A percentile compares a stretch with the other conserved stretches of the same genome.
phyloP scores from a whole-genome alignment of 2,329 filamentous ascomycete species.

The Thyridium curvatum region DNA sequence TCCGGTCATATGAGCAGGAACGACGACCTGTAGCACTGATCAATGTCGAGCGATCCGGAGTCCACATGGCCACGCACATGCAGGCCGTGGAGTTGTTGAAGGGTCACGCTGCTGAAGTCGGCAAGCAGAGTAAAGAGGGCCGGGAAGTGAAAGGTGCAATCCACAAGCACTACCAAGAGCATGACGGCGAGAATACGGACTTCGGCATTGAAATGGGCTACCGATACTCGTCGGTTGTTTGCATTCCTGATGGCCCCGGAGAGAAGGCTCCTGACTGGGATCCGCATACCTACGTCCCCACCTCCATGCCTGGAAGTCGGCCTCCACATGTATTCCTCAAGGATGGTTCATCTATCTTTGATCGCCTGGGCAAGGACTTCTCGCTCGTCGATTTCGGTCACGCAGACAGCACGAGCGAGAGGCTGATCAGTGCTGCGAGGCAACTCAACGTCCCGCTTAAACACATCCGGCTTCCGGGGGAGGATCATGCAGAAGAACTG shows the following conservation, averaged over 20 bases:
- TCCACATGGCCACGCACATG: slow-evolving; percentile 5
- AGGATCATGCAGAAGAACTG: slow-evolving; percentile 3
- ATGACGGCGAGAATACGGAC: slow-evolving; percentile 19
- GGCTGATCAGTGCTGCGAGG: neutral
- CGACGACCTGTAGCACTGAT: slow-evolving; percentile 5
- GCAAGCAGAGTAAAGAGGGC: slow-evolving; percentile 2
- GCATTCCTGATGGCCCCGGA: neutral
- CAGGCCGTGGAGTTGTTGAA: slow-evolving; percentile 7
- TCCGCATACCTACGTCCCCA: slow-evolving; percentile 3
- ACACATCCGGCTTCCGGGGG: slow-evolving; percentile 2
- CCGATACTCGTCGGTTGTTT: slow-evolving; percentile 8
- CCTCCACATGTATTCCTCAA: slow-evolving; percentile 9
- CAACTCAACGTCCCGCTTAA: slow-evolving; percentile 3
- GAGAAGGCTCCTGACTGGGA: too few relatives aligned
- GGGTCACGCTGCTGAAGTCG: neutral
- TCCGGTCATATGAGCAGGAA: slow-evolving; percentile 10
- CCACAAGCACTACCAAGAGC: slow-evolving; percentile 7
- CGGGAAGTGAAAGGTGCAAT: slow-evolving; percentile 4
- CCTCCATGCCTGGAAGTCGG: slow-evolving; percentile 8
- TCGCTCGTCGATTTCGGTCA: slow-evolving; percentile 7
- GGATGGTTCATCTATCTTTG: slow-evolving; percentile 9
- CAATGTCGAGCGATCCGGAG: slow-evolving; percentile 2
- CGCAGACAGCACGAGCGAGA: neutral
- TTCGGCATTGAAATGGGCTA: slow-evolving; percentile 19
- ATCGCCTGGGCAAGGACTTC: slow-evolving; percentile 7